Conservation (phyloP, 2,329 filamentous ascomycete species). For the Paecilomyces sp. region DNA sequence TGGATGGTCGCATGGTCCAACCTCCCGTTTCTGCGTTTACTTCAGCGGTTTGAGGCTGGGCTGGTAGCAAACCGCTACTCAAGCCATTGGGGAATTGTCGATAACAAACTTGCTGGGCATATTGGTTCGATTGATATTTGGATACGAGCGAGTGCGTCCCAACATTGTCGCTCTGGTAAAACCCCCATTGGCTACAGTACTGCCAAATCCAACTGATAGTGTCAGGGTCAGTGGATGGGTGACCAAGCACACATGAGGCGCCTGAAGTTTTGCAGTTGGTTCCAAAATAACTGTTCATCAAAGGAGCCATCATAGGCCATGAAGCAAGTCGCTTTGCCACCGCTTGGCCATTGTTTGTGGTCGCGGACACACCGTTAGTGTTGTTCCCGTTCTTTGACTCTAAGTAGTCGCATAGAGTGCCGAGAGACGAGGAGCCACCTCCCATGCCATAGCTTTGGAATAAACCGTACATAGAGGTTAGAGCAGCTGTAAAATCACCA, state of each 20-base stretch:
- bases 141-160: conserved; percentile 42
- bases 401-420: conserved; percentile 41
- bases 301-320: conserved; percentile 28
- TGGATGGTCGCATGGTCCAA: conserved; percentile 46
- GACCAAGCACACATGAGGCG: conserved; percentile 30
- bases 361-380: conserved; percentile 17
- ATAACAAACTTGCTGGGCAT: conserved; percentile 41
- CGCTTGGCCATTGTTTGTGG: conserved; percentile 32
- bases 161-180: conserved; percentile 42
- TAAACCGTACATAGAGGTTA: conserved; percentile 31
- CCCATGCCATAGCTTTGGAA: conserved; percentile 41
- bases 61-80: conserved; percentile 32
- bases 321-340: conserved; percentile 36
- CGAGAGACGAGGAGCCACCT: conserved; percentile 25
- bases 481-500: conserved; percentile 39
- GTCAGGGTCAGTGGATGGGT: conserved; percentile 25
- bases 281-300: conserved; percentile 32
- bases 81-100: conserved; percentile 41
- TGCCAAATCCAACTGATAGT: conserved; percentile 45
- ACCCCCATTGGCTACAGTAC: conserved; percentile 49
- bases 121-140: conserved; percentile 38
- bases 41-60: conserved; percentile 28
- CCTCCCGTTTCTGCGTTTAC: conserved; percentile 43
- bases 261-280: conserved; percentile 34
- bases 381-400: conserved; percentile 34